Percentiles rank a stretch among this genome's conserved stretches.
These are phyloP conservation scores for Synchytrium microbalum DNA, from an alignment of 371 early-diverging fungal genomes.

Conservation along the genomic window DNA sequence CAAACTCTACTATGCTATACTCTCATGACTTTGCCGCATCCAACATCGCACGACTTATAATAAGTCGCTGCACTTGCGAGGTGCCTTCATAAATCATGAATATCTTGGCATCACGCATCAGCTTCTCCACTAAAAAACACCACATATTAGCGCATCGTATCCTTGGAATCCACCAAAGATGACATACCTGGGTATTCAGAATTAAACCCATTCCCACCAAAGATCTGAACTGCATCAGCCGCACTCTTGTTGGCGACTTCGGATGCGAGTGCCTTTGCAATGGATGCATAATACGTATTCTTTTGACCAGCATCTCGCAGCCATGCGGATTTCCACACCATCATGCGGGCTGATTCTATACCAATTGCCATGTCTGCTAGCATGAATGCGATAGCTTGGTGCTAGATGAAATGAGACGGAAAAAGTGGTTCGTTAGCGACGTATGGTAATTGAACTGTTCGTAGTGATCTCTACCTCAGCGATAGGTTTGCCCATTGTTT, in stretches of 20 bases:
- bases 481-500: constrained; percentile 92
- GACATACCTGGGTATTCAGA: constrained; percentile 40
- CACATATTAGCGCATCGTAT: constrained; percentile 9
- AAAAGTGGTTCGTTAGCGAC: neutral
- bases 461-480: constrained; percentile 32
- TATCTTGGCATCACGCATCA: constrained; percentile 82
- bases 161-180: constrained; percentile 1
- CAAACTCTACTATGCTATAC: too few relatives aligned
- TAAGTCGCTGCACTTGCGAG: constrained; percentile 51
- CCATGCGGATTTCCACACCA: constrained; percentile 82
- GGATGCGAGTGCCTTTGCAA: constrained; percentile 89
- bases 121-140: constrained; percentile 83
- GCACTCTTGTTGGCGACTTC: constrained; percentile 95
- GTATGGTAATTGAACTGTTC: too few relatives aligned
- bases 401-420: constrained; percentile 19
- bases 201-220: constrained; percentile 91
- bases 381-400: constrained; percentile 93
- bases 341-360: constrained; percentile 77
- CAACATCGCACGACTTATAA: constrained; percentile 69
- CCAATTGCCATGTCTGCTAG: constrained; percentile 92
- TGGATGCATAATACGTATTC: constrained; percentile 91
- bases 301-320: constrained; percentile 73
- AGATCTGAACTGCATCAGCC: constrained; percentile 92
- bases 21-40: constrained; percentile 38
- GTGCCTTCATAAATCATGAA: constrained; percentile 97